Evolutionary conservation across 768 basidiomycete genomes (phyloP), one percentile per base, ranked within the genome.

Genomic region (Suillus placidus): DNA sequence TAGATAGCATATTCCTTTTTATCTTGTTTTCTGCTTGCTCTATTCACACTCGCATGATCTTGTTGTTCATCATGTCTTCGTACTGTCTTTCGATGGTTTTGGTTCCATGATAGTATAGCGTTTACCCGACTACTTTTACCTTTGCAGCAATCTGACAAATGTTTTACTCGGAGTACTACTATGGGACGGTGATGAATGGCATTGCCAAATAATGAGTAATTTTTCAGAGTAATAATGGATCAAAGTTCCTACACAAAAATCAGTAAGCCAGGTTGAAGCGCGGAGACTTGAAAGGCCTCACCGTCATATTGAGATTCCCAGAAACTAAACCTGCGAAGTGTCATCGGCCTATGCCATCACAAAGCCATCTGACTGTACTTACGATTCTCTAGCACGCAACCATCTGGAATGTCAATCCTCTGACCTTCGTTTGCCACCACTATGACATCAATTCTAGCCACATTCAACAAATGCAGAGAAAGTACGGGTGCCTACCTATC

Each of bases 291-390:
- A 9, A 35, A 10, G 13, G 20, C 20, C 73, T 42, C 65, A 72
- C 88, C 73, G 89, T 94, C 87, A 94, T 91, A 74, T 87, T 90
- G 76, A 95, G 79, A 79, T 92, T 94, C 67, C 94, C 93, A 52
- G 93, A 93, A 57, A 95, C 83, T 68, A 95, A 77, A 71, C 90
- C 85, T 86, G 70, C 43, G 51, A 35, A 49, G 45, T 45, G 61
- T 20, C 16, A 12, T 6, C 40, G 52, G 67, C 49, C 35, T 49
- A 7, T 45, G 9, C 6, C 8, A 20, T 18, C 34, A 26, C 6
- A 4, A 23, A 13, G 2, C 8, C 16, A 32, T 26, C 7, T 4
- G 16, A 40, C 26, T 54, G 9, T 38, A 16, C 71, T 72, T 76
- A 79, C 77, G 87, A 81, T 92, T 91, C 78, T 93, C 92, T 49